Evolutionary conservation across 163 green algal species (phyloP).

Genomic region (Scenedesmus sp.): DNA sequence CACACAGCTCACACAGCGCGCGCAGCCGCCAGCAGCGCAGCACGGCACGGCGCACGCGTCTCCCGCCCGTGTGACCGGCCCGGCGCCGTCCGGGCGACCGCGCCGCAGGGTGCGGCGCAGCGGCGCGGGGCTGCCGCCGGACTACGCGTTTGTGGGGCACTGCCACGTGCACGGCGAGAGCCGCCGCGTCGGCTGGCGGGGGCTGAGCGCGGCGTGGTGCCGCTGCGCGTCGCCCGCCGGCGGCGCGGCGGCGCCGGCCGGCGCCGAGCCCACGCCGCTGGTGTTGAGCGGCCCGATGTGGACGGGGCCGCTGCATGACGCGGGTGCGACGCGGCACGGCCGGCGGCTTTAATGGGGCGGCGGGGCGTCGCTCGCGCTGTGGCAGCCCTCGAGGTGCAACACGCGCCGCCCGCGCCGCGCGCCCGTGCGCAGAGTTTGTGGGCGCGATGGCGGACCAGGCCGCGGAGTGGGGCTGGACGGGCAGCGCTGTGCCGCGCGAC

Average conservation of each 20-base stretch:
- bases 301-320: slow-evolving; percentile 60
- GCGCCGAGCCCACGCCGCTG: slow-evolving; percentile 20
- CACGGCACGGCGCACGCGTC: not conserved
- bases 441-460: slow-evolving; percentile 50
- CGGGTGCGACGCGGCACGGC: not conserved
- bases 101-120: slow-evolving; percentile 66
- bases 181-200: slow-evolving; percentile 38
- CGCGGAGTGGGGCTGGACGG: slow-evolving; percentile 45
- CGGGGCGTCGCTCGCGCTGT: too few species aligned
- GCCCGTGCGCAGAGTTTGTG: slow-evolving; percentile 38
- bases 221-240: not conserved
- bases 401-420: not conserved
- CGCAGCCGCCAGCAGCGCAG: not conserved
- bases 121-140: not conserved
- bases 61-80: too few species aligned
- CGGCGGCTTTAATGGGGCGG: not conserved
- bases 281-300: slow-evolving; percentile 59
- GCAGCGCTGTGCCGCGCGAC: slow-evolving; percentile 34
- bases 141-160: slow-evolving; percentile 57
- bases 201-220: slow-evolving; percentile 37
- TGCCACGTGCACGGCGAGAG: slow-evolving; percentile 51
- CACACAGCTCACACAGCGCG: not conserved
- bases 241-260: not conserved
- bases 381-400: too few species aligned
- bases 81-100: slow-evolving; percentile 39